Evolutionary conservation across 1,139 yeast genomes (phyloP), one percentile per base, ranked within the genome.

Genomic region (Suhomyces kunorum): DNA sequence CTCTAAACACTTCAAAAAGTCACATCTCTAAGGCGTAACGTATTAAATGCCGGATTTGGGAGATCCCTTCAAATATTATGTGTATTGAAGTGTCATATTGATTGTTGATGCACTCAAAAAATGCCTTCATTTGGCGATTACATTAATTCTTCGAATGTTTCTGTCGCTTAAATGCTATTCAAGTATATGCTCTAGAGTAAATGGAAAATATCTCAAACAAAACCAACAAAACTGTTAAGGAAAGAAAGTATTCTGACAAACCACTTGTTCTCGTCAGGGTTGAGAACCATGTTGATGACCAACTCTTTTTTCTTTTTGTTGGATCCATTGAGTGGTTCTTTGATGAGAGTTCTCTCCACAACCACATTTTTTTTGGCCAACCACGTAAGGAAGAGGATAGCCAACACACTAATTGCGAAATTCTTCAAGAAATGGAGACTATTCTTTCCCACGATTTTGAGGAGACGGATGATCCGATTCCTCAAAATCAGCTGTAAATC

Each of bases 181-280:
- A 29, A 12, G 32, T 18, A 29, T 29, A 18, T 29, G 32, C 14
- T 29, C 24, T 19, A 13, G 14, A 12, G 32, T 18, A 29, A 13
- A 16, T 29, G 32, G n/a, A 29, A 3, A 17, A 6, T 5, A 5
- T 19, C 16, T 26, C 20, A 67, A n/a, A 71, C 75, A 57, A 72
- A 71, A 8, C 76, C 76, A 16, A 72, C 74, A 56, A 70, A 68
- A 39, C 70, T 62, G 53, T 71, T 71, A 34, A 72, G 49, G 38
- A 72, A 51, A 19, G 49, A 54, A 34, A 71, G 63, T 44, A 72
- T 51, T 45, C 76, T 60, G 30, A 72, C 61, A 39, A 72, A 71
- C 77, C 77, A 72, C 53, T 68, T 71, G 50, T 72, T 71, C 46
- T 71, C 74, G 44, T 67, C 64, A 8, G 74, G 66, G 46, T 69